Evolutionary conservation across 2,329 filamentous ascomycete species (phyloP).

Genomic region (Orbilia quercus): DNA sequence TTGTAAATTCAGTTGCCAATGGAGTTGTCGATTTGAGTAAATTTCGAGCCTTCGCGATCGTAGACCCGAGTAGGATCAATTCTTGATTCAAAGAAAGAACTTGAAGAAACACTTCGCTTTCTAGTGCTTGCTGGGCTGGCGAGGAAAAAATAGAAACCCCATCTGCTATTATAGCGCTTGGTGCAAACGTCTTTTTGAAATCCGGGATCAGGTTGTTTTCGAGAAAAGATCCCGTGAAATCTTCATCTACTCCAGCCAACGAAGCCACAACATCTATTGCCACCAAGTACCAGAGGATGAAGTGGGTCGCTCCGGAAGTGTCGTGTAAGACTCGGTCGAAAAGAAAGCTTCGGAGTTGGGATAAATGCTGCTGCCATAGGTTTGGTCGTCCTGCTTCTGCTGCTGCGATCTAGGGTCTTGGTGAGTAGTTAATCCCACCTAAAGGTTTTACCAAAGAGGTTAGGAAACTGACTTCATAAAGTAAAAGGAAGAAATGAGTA

Average conservation of each 20-base stretch:
- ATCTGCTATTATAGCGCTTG: conserved; percentile 21
- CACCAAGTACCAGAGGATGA: conserved; percentile 69
- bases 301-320: conserved; percentile 66
- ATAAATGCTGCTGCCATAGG: conserved; percentile 69
- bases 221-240: conserved; percentile 66
- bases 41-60: conserved; percentile 44
- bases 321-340: conserved; percentile 66
- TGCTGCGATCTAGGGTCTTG: conserved; percentile 64
- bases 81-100: conserved; percentile 58
- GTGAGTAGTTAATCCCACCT: conserved; percentile 56
- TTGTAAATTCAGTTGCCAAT: conserved; percentile 56
- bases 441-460: conserved; percentile 61
- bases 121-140: conserved; percentile 60
- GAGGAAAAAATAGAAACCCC: conserved; percentile 62
- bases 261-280: conserved; percentile 70
- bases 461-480: conserved; percentile 65
- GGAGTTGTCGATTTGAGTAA: conserved; percentile 40
- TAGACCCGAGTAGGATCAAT: conserved; percentile 57
- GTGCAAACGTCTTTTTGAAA: conserved; percentile 57
- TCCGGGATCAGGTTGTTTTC: conserved; percentile 66
- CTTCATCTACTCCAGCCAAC: conserved; percentile 67
- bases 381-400: conserved; percentile 66
- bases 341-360: conserved; percentile 67
- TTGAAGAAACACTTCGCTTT: conserved; percentile 62
- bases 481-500: conserved; percentile 69